A percentile compares a stretch with the other conserved stretches of the same genome.
These are phyloP conservation scores for Nicotiana obtusifolia DNA, from an alignment of 257 asterid species.

Conservation along the genomic window DNA sequence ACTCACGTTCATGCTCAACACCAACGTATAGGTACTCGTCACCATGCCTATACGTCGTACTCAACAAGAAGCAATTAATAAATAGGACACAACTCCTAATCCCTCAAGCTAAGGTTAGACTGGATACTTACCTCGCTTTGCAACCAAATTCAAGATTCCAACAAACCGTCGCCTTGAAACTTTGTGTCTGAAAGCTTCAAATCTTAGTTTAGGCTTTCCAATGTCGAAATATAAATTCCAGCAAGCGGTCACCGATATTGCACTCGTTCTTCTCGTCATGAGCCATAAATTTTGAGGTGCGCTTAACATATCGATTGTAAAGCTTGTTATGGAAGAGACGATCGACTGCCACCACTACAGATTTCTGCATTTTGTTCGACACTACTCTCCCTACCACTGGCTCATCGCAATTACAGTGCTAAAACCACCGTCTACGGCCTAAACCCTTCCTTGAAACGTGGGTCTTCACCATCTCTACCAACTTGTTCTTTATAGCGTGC, in stretches of 20 bases:
- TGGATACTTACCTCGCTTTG: too few species aligned
- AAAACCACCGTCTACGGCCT: neutral
- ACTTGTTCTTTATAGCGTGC: constrained; percentile 88
- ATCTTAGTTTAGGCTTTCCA: too few species aligned
- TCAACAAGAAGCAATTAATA: too few species aligned
- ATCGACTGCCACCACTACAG: constrained; percentile 91
- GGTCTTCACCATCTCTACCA: constrained; percentile 80
- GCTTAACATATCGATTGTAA: constrained; percentile 79
- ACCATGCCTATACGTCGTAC: too few species aligned
- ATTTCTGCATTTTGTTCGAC: constrained; percentile 88
- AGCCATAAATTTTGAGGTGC: constrained; percentile 95
- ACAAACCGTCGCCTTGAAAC: too few species aligned
- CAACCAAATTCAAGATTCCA: too few species aligned
- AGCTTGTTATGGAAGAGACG: constrained; percentile 72
- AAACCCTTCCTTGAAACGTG: constrained; percentile 46
- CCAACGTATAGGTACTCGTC: too few species aligned
- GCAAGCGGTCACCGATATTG: constrained; percentile 73
- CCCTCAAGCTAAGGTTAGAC: too few species aligned
- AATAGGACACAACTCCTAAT: too few species aligned
- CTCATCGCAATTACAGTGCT: constrained; percentile 34
- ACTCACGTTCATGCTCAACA: too few species aligned
- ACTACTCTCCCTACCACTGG: constrained; percentile 77
- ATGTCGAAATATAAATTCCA: too few species aligned
- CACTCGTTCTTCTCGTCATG: constrained; percentile 68
- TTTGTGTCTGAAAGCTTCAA: too few species aligned